Evolutionary conservation across 139 green algal species (phyloP).

Genomic region (Asterochloris erici): DNA sequence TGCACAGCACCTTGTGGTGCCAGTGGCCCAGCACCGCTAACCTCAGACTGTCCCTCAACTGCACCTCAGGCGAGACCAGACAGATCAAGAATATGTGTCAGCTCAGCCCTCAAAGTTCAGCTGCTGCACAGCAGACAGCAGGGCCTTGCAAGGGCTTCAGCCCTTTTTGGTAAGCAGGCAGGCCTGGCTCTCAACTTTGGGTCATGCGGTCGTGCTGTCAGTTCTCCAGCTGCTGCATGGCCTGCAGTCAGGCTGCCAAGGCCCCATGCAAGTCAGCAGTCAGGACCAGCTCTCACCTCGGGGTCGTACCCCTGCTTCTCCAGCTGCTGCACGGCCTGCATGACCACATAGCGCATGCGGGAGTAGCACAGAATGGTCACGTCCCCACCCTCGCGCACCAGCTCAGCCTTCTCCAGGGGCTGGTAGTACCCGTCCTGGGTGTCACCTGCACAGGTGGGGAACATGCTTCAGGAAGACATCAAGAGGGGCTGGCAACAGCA

Average conservation of each 20-base stretch:
- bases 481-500: no score
- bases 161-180: not conserved
- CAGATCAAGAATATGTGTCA: no score
- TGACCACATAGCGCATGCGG: conserved; percentile 92
- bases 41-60: no score
- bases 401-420: conserved; percentile 73
- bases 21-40: no score
- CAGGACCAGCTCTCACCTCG: conserved; percentile 56
- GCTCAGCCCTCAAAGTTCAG: no score
- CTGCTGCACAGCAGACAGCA: no score
- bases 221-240: not conserved
- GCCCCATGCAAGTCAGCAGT: not conserved
- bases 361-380: conserved; percentile 94
- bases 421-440: conserved; percentile 61
- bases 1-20: no score
- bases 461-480: no score
- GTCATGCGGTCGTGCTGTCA: no score
- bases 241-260: not conserved
- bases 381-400: conserved; percentile 83
- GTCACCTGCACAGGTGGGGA: conserved; percentile 26
- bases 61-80: no score
- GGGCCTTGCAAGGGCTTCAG: not conserved
- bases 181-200: not conserved
- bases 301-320: conserved; percentile 79
- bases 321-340: conserved; percentile 69